Conservation (phyloP, 371 early-diverging fungal species). For the Lichtheimia ramosa region DNA sequence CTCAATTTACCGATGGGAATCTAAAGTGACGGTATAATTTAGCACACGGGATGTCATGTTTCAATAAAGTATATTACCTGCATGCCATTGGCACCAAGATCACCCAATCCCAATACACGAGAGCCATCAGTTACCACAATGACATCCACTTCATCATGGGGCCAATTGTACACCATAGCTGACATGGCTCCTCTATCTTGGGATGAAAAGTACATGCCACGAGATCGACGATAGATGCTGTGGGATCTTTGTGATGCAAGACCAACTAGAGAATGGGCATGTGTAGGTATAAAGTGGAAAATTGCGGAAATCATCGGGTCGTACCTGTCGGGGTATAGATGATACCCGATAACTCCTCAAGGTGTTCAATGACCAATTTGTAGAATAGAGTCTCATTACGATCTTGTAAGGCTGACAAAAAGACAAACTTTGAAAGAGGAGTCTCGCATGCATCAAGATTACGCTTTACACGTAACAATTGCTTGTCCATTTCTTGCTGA, state of each 20-base stretch:
- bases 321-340: slow-evolving; percentile 53
- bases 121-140: slow-evolving; percentile 74
- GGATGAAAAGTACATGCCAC: slow-evolving; percentile 66
- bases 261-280: slow-evolving; percentile 30
- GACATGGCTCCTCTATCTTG: slow-evolving; percentile 65
- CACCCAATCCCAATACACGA: slow-evolving; percentile 58
- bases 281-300: slow-evolving; percentile 9
- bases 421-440: slow-evolving; percentile 61
- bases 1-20: slow-evolving; percentile 63
- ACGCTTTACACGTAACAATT: slow-evolving; percentile 57
- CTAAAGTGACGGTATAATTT: not conserved
- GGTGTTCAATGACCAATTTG: slow-evolving; percentile 58
- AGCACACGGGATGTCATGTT: no score
- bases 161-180: slow-evolving; percentile 61
- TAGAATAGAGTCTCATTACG: slow-evolving; percentile 70
- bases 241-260: slow-evolving; percentile 57
- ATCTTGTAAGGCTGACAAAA: slow-evolving; percentile 53
- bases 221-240: slow-evolving; percentile 63
- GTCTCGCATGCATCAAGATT: slow-evolving; percentile 60
- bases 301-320: slow-evolving; percentile 12
- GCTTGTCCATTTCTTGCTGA: slow-evolving; percentile 66
- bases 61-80: slow-evolving; percentile 18
- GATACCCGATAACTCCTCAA: slow-evolving; percentile 51
- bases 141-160: slow-evolving; percentile 59
- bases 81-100: slow-evolving; percentile 72